Evolutionary conservation across 2,329 filamentous ascomycete species (phyloP), one percentile per base, ranked within the genome.

Genomic region (Colletotrichum noveboracense): DNA sequence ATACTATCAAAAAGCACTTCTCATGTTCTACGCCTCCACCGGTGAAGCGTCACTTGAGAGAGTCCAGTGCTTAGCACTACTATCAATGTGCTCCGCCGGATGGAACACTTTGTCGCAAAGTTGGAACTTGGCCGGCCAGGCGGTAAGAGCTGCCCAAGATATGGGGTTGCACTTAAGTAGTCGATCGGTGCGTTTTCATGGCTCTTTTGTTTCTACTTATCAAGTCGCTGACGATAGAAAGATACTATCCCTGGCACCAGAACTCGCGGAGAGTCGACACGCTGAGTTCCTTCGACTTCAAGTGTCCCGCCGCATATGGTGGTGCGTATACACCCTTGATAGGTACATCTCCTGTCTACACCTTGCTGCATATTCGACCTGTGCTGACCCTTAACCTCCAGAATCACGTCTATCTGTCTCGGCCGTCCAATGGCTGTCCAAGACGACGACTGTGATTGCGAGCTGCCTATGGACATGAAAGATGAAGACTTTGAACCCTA

Each of bases 91-190:
- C 71, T 77, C 78, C 10, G 80, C 79, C 0, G 79, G 81, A 6
- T 83, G 81, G 81, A 82, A 82, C 48, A 82, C 80, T 1, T 69
- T 82, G 14, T 78, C 81, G 2, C 78, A 79, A 32, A 82, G 81
- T 69, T 82, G 81, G 81, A 78, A 14, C 28, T 70, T 80, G 16
- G 77, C 78, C 2, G 80, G 81, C 2, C 81, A 82, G 58, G 81
- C 81, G 2, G 81, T 83, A 5, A 64, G 80, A 28, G 77, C 78
- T 12, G 79, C 81, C 3, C 76, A 79, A 64, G 81, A 83, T 68
- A 77, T 82, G 55, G 81, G 81, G 0, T 58, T 83, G 21, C 81
- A 83, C 55, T 28, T 58, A 6, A 58, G 55, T 28, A 58, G 24
- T 3, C 24, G 55, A 58, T 58, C 55, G 55, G 55, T 58, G 21